Conservation (phyloP, 148 eudicot species). For the Euryodendron excelsum region DNA sequence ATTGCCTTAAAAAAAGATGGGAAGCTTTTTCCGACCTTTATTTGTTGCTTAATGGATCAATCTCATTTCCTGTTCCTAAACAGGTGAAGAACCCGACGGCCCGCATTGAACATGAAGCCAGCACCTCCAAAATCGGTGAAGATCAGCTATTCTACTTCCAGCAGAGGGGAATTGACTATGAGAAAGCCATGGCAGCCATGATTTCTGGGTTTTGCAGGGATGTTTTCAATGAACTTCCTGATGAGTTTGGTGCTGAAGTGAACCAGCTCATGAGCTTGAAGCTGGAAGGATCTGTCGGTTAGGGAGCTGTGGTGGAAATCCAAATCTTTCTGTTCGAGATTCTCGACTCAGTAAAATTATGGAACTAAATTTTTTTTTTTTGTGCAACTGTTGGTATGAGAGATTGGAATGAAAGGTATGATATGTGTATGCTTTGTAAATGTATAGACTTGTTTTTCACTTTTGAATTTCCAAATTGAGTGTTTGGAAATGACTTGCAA, state of each 20-base stretch:
- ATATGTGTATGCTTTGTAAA: background rate
- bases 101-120: constrained; percentile 85
- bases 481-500: background rate
- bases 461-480: background rate
- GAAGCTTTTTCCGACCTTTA: background rate
- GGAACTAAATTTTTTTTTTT: too few relatives aligned
- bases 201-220: constrained; percentile 88
- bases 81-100: constrained; percentile 73
- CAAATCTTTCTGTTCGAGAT: too few relatives aligned
- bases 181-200: constrained; percentile 87
- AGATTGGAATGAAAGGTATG: background rate
- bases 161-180: constrained; percentile 77
- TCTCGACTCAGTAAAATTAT: too few relatives aligned
- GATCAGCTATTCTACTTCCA: constrained; percentile 86
- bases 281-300: constrained; percentile 91
- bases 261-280: constrained; percentile 90
- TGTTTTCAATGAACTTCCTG: constrained; percentile 85
- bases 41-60: background rate
- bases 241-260: constrained; percentile 90
- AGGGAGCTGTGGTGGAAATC: too few relatives aligned
- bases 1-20: background rate
- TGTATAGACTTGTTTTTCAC: background rate
- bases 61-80: background rate
- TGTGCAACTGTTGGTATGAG: too few relatives aligned
- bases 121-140: constrained; percentile 88